Base-by-base conservation (phyloP, 1,284 basidiomycete species). In the Pseudozyma hubeiensis region DNA sequence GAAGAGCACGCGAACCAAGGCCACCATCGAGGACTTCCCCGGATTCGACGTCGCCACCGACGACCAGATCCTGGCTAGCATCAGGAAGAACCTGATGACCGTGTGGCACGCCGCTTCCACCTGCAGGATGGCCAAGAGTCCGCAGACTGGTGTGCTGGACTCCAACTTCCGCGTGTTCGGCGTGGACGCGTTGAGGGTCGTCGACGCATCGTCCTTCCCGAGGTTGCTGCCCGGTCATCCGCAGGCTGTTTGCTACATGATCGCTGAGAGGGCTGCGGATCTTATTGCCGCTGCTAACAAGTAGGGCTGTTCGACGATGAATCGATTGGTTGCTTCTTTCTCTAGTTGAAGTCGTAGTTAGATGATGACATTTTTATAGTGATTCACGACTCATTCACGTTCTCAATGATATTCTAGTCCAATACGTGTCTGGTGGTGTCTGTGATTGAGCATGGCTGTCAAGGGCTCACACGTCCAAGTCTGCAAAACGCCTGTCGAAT, bases 141-240 rank as follows among this genome's bases (percentile, higher is more conserved):
- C 78, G 0, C 59, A 62, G 10, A 80, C 77, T 31, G 87, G 87
- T 35, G 88, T 88, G 0, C 85, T 89, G 5, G 86, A 87, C 56
- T 82, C 86, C 1, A 74, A 86, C 60, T 80, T 89, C 50, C 79
- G 71, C 7, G 88, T 89, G 16, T 87, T 88, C 57, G 87, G 87
- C 1, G 80, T 86, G 6, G 57, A 78, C 6, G 86, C 85, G 0
- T 65, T 89, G 45, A 81, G 88, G 5, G 83, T 89, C 9, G 85
- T 87, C 13, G 88, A 89, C 69, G 87, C 87, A 0, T 87, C 86
- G 33, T 82, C 87, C n/a, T 86, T 88, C 75, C 86, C 85, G n/a
- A 44, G 50, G 16, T 44, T 76, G 54, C 48, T 70, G 16, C 77
- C 77, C 0, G 77, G 77, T 19, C 77, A 79, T 43, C 77, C 77